These are phyloP conservation scores for Agaricales sp. DNA, from an alignment of 1,284 basidiomycete species.

Conservation along the genomic window DNA sequence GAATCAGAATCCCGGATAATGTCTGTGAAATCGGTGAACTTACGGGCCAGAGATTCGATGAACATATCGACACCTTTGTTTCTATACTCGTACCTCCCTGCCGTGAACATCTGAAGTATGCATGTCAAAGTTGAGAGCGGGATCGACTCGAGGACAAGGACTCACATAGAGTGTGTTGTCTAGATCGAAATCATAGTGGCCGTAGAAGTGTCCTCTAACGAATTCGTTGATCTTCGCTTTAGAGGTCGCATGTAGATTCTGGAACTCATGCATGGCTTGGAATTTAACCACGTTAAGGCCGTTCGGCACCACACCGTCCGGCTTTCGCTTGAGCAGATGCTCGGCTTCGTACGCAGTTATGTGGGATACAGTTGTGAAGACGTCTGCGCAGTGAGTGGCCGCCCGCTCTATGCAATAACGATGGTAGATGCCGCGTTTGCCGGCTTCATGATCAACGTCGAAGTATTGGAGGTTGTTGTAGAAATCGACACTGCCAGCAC, in stretches of 20 bases:
- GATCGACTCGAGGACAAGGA: conserved; percentile 8
- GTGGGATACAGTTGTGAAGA: conserved; percentile 96
- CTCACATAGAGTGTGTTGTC: conserved; percentile 91
- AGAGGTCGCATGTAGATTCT: conserved; percentile 86
- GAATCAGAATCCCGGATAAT: conserved; percentile 1
- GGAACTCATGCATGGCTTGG: conserved; percentile 93
- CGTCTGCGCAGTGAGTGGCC: conserved; percentile 91
- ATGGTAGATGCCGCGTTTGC: conserved; percentile 90
- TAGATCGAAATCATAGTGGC: conserved; percentile 91
- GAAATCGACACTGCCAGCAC: conserved; percentile 95
- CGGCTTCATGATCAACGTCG: conserved; percentile 98
- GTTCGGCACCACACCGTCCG: conserved; percentile 96
- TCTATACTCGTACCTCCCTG: conserved; percentile 97
- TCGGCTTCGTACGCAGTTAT: conserved; percentile 97
- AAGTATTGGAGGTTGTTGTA: conserved; percentile 99
- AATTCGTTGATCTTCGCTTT: conserved; percentile 99
- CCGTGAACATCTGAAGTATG: conserved; percentile 75
- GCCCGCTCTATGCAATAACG: conserved; percentile 96
- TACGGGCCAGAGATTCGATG: conserved; percentile 89
- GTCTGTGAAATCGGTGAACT: conserved; percentile 13
- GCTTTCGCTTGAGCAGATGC: conserved; percentile 94
- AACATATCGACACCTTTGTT: conserved; percentile 99
- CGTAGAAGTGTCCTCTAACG: conserved; percentile 95
- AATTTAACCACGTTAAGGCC: conserved; percentile 98
- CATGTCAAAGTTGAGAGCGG: conserved; percentile 9